phyloP scores from a whole-genome alignment of 2,329 filamentous ascomycete genomes.

The Fusarium sp. region DNA sequence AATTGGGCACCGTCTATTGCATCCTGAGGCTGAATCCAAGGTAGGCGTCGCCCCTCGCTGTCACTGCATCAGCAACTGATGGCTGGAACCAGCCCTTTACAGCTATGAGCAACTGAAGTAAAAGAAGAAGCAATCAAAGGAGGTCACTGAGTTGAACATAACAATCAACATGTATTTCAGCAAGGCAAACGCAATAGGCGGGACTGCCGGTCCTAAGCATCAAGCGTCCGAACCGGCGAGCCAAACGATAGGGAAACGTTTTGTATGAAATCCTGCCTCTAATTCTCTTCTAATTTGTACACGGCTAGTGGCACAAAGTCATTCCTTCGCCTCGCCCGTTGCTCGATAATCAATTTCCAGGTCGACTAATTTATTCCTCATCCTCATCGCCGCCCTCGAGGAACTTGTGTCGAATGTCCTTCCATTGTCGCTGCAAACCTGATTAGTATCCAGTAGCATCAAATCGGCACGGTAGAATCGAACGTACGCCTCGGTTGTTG shows the following conservation, averaged over 20 bases:
- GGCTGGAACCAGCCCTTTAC: neutral
- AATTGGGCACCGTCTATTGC: conserved; percentile 23
- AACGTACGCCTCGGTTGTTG: conserved; percentile 90
- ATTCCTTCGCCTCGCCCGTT: conserved; percentile 38
- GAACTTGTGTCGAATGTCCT: conserved; percentile 96
- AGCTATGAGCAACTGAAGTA: neutral
- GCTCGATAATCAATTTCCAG: conserved; percentile 31
- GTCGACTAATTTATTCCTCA: conserved; percentile 39
- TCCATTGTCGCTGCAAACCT: conserved; percentile 89
- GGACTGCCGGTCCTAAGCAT: neutral
- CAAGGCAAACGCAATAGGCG: neutral
- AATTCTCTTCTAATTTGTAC: conserved; percentile 52
- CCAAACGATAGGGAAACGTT: conserved; percentile 32
- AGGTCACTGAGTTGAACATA: conserved; percentile 14
- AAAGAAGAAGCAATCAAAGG: neutral
- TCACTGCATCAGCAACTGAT: conserved; percentile 30
- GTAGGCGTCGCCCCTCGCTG: conserved; percentile 41
- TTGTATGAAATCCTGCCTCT: conserved; percentile 46
- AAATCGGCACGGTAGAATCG: neutral
- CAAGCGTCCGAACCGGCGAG: neutral
- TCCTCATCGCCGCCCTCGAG: conserved; percentile 73
- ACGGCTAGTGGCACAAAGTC: conserved; percentile 50
- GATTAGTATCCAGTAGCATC: conserved; percentile 45
- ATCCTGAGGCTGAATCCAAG: conserved; percentile 43
- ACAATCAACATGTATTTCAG: conserved; percentile 1